Evolutionary conservation across 345 rosid genomes (phyloP).

Genomic region (Brassica cretica): DNA sequence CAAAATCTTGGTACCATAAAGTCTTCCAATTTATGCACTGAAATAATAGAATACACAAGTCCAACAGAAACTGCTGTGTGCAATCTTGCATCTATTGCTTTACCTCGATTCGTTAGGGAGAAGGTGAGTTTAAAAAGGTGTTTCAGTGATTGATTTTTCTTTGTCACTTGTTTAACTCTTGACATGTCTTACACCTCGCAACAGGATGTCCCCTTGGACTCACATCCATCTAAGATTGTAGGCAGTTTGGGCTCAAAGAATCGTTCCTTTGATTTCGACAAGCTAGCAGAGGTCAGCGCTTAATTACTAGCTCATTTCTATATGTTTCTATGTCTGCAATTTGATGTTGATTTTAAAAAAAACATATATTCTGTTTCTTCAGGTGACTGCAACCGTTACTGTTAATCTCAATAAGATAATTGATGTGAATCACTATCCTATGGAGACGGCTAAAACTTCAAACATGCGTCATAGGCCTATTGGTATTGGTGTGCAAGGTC

Average conservation of each 20-base stretch:
- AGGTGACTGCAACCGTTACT: slow-evolving; percentile 72
- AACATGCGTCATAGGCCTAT: slow-evolving; percentile 84
- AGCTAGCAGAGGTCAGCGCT: slow-evolving; percentile 70
- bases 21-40: slow-evolving; percentile 89
- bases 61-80: slow-evolving; percentile 95
- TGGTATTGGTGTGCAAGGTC: slow-evolving; percentile 96
- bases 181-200: not conserved
- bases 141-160: not conserved
- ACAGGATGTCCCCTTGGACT: not conserved
- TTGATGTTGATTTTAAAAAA: not conserved
- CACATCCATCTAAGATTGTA: not conserved
- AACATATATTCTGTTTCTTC: slow-evolving; percentile 1
- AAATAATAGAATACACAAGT: slow-evolving; percentile 83
- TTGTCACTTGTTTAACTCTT: not conserved
- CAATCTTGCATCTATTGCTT: slow-evolving; percentile 92
- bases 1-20: slow-evolving; percentile 94
- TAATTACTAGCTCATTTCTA: not conserved
- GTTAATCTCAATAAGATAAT: slow-evolving; percentile 77
- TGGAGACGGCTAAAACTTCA: slow-evolving; percentile 82
- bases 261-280: slow-evolving; percentile 85
- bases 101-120: slow-evolving; percentile 79
- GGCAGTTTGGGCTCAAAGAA: slow-evolving; percentile 27
- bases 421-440: slow-evolving; percentile 87
- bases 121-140: slow-evolving; percentile 46
- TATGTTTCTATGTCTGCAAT: not conserved